A percentile compares a stretch with the other conserved stretches of the same genome.
phyloP scores from a whole-genome alignment of 2,329 filamentous ascomycete genomes.

The Phoma herbarum region DNA sequence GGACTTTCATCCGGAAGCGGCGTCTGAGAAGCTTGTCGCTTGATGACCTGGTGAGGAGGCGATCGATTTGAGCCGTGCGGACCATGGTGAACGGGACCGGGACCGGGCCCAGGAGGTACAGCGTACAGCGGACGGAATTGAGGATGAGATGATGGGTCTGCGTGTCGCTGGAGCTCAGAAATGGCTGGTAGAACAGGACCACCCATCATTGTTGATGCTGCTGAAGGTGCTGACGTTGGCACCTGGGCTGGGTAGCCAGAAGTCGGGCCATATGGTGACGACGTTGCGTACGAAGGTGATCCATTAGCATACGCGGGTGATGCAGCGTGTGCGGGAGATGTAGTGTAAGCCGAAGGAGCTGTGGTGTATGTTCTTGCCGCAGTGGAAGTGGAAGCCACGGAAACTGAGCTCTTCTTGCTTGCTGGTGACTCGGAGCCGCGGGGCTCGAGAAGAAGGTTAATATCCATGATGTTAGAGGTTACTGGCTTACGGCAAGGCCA shows the following conservation, averaged over 20 bases:
- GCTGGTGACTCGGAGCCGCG: conserved; percentile 74
- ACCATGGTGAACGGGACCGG: conserved; percentile 32
- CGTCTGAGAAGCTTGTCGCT: conserved; percentile 50
- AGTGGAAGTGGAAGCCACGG: conserved; percentile 50
- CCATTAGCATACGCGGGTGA: conserved; percentile 44
- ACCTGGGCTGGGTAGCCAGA: conserved; percentile 39
- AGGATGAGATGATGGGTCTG: conserved; percentile 51
- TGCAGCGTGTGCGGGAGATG: conserved; percentile 45
- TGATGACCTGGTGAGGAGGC: conserved; percentile 46
- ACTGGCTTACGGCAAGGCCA: conserved; percentile 57
- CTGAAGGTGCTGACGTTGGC: conserved; percentile 37
- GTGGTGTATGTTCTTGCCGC: conserved; percentile 50
- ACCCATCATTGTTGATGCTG: conserved; percentile 44
- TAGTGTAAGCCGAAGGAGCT: conserved; percentile 49
- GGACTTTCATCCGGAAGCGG: conserved; percentile 48
- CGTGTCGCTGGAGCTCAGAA: conserved; percentile 49
- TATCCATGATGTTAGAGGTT: conserved; percentile 83
- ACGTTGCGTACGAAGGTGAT: conserved; percentile 43
- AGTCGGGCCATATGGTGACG: conserved; percentile 42
- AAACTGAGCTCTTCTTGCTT: conserved; percentile 56
- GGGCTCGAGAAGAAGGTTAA: conserved; percentile 85
- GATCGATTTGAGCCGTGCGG: conserved; percentile 42
- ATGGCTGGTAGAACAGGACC: conserved; percentile 52
- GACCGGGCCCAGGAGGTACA: conserved; percentile 50
- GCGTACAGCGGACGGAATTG: conserved; percentile 52